Evolutionary conservation across 2,329 filamentous ascomycete species (phyloP), one percentile per base, ranked within the genome.

Genomic region (Penicillium brevicompactum): DNA sequence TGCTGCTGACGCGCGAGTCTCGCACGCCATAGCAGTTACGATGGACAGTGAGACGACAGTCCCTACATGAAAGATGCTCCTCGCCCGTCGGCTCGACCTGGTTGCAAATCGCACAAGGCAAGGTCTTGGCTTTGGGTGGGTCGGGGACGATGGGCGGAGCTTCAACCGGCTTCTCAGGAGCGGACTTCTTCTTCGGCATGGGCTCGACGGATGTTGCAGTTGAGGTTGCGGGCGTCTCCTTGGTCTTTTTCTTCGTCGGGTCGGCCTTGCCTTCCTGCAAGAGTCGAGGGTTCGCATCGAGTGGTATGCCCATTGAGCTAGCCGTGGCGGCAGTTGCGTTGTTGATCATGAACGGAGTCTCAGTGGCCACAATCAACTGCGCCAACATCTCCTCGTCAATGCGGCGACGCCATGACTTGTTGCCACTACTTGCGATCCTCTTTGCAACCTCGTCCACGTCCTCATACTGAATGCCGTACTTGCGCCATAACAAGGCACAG

Each of bases 401-500:
- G 70, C 89, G 90, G 55, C 90, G 86, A 76, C 94, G 95, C 86
- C 88, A 92, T 4, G 90, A 88, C 64, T 91, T 88, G 44, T 90
- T 89, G 42, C 91, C 90, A 44, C 87, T 85, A 60, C 89, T 86
- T 1, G 87, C 85, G 41, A 95, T 87, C 76, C 96, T 96, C 77
- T 92, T 96, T 38, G 88, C 85, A 37, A 96, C 84, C 66, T 97
- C 93, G 41, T 97, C 94, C 13, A 92, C 84, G 62, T 96, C 91
- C 73, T 97, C 94, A 87, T 91, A 99, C 63, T 95, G 91, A 58
- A 99, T 91, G 14, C 89, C 93, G 73, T 99, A 99, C 61, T 93
- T 90, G 47, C 94, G 88, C 94, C 94, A 99, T 8, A 99, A 80
- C 67, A 94, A 87, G 24, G 92, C 92, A 69, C 94, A 99, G 56